These are phyloP conservation scores for Mycena crocata DNA, from an alignment of 768 basidiomycete genomes.

Conservation along the genomic window DNA sequence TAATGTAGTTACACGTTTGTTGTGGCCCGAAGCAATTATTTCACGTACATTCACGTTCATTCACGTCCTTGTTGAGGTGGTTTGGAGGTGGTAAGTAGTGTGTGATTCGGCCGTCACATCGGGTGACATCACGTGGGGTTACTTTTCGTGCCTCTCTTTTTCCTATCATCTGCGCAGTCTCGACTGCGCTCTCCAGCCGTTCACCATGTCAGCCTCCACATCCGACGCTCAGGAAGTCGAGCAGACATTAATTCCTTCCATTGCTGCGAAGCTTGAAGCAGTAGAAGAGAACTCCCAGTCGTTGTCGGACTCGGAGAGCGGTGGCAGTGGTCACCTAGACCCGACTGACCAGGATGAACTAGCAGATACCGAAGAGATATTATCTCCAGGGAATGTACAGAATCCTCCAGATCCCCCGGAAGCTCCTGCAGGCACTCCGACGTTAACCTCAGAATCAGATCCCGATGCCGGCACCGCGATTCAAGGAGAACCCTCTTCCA, in stretches of 20 bases:
- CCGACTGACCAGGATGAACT: not conserved
- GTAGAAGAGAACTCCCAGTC: not conserved
- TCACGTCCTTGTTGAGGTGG: too few species aligned
- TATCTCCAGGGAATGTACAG: not conserved
- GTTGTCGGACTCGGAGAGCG: too few species aligned
- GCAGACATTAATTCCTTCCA: not conserved
- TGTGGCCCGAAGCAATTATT: too few species aligned
- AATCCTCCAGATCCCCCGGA: not conserved
- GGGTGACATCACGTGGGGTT: not conserved
- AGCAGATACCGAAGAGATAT: not conserved
- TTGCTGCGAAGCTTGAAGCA: not conserved
- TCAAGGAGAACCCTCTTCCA: not conserved
- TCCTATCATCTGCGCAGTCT: not conserved
- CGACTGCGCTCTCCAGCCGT: not conserved
- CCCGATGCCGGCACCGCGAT: not conserved
- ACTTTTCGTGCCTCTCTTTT: not conserved
- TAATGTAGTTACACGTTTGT: too few species aligned
- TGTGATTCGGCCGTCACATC: too few species aligned
- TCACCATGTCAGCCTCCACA: not conserved
- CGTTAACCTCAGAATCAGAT: not conserved
- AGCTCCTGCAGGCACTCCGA: not conserved
- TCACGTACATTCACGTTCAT: too few species aligned
- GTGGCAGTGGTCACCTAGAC: not conserved
- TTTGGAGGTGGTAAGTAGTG: too few species aligned
- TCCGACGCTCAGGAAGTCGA: not conserved